Evolutionary conservation across 306 rosid species (phyloP), one percentile per base, ranked within the genome.

Genomic region (Astragalus glycyphyllos): DNA sequence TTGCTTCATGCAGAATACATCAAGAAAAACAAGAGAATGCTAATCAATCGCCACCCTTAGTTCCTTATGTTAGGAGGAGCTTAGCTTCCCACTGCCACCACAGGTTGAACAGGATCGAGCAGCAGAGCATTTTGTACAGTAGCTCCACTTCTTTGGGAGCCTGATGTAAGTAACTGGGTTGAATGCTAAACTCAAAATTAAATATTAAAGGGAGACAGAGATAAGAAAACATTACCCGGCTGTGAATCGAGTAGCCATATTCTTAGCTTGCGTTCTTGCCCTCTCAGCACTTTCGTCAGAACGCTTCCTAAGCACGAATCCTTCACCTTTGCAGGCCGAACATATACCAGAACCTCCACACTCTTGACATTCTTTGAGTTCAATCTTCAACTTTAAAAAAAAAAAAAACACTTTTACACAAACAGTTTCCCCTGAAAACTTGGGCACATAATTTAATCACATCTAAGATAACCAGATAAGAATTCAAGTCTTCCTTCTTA

Each of bases 61-160:
- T 67, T 53, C 66, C 66, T 41, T 8, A 67, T 40, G 60, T 53
- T 26, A 26, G 31, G 87, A 86, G 65, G 5, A 71, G 82, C 57
- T 83, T 77, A 89, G 70, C 79, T 89, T 86, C 40, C 98, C 98
- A 77, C 78, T 80, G 71, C 98, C 98, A 71, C 83, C 88, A 59
- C 98, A 94, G 55, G 86, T 59, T 56, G 38, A 74, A 78, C 97
- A 94, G 37, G 89, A 86, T 73, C 97, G 81, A n/a, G 82, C 68
- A 49, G 99, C 91, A 51, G 94, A 78, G 80, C 98, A 93, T 57
- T 89, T 93, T 65, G 96, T 86, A 29, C 97, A 94, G 75, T 94
- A 91, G 89, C 99, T 94, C 97, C 96, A 94, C 72, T 93, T 94
- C 86, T 87, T 90, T 51, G 97, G 97, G 84, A 94, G 97, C 84